These are phyloP conservation scores for Plantago major DNA, from an alignment of 257 asterid species.

Conservation along the genomic window DNA sequence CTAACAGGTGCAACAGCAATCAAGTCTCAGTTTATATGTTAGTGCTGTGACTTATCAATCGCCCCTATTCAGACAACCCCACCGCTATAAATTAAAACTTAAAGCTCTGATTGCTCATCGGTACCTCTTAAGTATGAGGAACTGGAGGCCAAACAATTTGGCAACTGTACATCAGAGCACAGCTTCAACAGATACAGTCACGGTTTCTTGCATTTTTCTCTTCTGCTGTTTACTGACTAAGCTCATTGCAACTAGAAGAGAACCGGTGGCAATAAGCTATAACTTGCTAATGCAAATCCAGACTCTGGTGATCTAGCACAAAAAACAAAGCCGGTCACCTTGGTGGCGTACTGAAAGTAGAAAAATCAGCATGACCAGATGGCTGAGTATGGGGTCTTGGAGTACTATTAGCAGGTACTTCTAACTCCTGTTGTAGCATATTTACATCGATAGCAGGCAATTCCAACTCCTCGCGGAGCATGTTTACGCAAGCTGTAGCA, in stretches of 20 bases:
- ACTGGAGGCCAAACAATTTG: slow-evolving; percentile 15
- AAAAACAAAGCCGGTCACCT: slow-evolving; percentile 37
- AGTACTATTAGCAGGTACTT: slow-evolving; percentile 38
- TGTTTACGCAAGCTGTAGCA: slow-evolving; percentile 49
- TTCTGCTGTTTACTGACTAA: slow-evolving; percentile 21
- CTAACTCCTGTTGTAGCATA: slow-evolving; percentile 56
- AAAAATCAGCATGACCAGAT: slow-evolving; percentile 30
- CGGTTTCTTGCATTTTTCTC: slow-evolving; percentile 12
- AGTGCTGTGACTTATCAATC: slow-evolving; percentile 5
- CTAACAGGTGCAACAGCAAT: slow-evolving; percentile 7
- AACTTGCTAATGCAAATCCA: slow-evolving; percentile 18
- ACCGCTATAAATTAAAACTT: slow-evolving; percentile 10
- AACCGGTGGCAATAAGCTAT: slow-evolving; percentile 15
- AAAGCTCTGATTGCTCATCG: slow-evolving; percentile 12
- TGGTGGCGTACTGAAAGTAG: slow-evolving; percentile 40
- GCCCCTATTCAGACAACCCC: slow-evolving; percentile 14
- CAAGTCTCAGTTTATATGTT: slow-evolving; percentile 13
- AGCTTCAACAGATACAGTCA: slow-evolving; percentile 16
- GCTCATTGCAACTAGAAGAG: slow-evolving; percentile 18
- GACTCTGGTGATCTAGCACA: slow-evolving; percentile 1
- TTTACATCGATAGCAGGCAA: slow-evolving; percentile 46
- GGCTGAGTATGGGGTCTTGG: slow-evolving; percentile 46
- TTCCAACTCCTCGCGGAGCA: slow-evolving; percentile 66
- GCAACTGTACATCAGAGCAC: slow-evolving; percentile 15
- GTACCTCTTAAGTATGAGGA: slow-evolving; percentile 14